Base-by-base conservation (phyloP, 257 asterid species). In the Mentha longifolia region DNA sequence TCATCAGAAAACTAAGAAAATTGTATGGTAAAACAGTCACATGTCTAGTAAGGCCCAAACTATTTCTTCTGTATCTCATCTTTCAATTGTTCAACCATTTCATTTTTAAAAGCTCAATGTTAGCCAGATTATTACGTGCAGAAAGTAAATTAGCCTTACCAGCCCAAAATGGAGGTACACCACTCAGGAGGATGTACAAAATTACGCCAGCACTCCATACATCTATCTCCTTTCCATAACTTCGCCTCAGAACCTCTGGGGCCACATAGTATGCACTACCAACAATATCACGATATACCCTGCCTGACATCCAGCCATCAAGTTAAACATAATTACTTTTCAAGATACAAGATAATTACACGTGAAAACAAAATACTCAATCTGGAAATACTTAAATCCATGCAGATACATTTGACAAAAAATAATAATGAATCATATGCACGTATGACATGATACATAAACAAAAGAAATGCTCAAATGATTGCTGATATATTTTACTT, bases 151-250 rank as follows among this genome's bases (percentile, higher is more conserved):
- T 56, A 46, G 22, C 50, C 80, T 79, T 85, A 92, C 97, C 97
- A 70, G 95, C 97, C 97, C 97, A 92, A 82, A 92, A 92, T 47
- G 97, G 97, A 78, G 97, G 97, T 17, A 89, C 97, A 20, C 97
- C 97, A 65, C 97, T 86, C 54, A 92, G 87, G 20, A 92, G 87
- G 69, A 92, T 92, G 76, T 92, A 92, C 78, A 92, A 70, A 70
- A 92, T 92, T 60, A 92, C 95, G 64, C 97, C 97, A 42, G 97
- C 96, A 82, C 97, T 92, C 97, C 97, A 92, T 41, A 92, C 85
- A 74, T 92, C 97, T 6, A 87, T 84, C 77, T 92, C 97, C 77
- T 89, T 87, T 15, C 95, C 97, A 45, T 92, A 92, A 74, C 83
- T 86, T 47, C 96, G 87, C 71, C 81, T 76, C 81, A 92, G 74